Base-by-base conservation (phyloP, 768 basidiomycete species). In the Tricholoma saponaceum region DNA sequence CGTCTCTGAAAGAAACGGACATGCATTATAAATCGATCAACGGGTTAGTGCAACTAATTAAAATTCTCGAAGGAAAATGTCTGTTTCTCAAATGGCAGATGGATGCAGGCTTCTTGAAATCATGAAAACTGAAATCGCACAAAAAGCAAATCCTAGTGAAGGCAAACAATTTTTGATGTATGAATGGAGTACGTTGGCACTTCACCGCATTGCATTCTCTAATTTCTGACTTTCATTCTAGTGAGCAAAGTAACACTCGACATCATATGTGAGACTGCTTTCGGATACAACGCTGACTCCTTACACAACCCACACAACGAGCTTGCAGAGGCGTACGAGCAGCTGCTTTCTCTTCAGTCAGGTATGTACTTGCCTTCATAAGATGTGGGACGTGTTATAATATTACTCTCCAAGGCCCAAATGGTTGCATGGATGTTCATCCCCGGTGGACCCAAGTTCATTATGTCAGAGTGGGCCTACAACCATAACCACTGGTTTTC, bases 181-280 rank as follows among this genome's bases (percentile, higher is more conserved):
- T 61, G 76, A 79, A 28, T 81, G 77, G 78, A 75, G 79, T 80
- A 64, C 22, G 78, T 73, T 23, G 33, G 13, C 9, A 8, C 20
- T 23, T 37, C 22, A 16, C 12, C 18, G 1, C 3, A 22, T 23
- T 43, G 20, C 12, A 13, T 20, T 37, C 22, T 23, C n/a, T 22
- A 16, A 7, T 23, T 3, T 35, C 22, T n/a, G 33, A 23, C 35
- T 39, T 39, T 13, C 16, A 4, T 39, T 22, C 4, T 51, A 81
- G 79, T 80, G 74, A 77, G 77, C 60, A 81, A 79, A 68, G 77
- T 76, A 0, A 82, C 80, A 0, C 72, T 83, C 7, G 80, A 82
- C 60, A 79, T 82, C 55, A 82, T 82, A 43, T 81, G 79, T 66
- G 71, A 72, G 7, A 78, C 81, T 12, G 80, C 78, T 0, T 80